phyloP scores from a whole-genome alignment of 2,329 filamentous ascomycete genomes.

The Neoarthrinium moseri region DNA sequence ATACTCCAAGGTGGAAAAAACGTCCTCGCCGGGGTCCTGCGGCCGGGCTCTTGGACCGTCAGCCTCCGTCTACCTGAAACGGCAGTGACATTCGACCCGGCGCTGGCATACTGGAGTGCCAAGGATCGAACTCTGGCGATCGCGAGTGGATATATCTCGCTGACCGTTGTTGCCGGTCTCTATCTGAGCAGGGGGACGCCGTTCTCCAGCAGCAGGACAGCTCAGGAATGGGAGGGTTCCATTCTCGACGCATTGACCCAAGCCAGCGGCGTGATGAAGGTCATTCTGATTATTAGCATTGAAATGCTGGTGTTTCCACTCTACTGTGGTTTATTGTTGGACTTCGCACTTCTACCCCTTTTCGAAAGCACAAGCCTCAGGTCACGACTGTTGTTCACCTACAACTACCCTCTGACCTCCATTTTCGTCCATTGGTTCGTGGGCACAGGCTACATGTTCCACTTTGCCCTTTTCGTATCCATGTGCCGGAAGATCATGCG shows the following conservation, averaged over 20 bases:
- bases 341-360: slow-evolving; percentile 82
- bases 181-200: slow-evolving; percentile 76
- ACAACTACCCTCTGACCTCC: slow-evolving; percentile 79
- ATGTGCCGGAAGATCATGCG: slow-evolving; percentile 99
- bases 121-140: slow-evolving; percentile 71
- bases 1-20: slow-evolving; percentile 25
- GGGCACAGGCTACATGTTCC: slow-evolving; percentile 99
- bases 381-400: slow-evolving; percentile 76
- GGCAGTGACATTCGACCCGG: slow-evolving; percentile 45
- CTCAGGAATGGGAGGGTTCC: slow-evolving; percentile 69
- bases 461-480: slow-evolving; percentile 96
- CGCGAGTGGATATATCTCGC: slow-evolving; percentile 74
- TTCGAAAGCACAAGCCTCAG: slow-evolving; percentile 79
- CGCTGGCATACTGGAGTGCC: slow-evolving; percentile 65
- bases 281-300: slow-evolving; percentile 96
- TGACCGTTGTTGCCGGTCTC: slow-evolving; percentile 71
- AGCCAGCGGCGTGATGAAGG: slow-evolving; percentile 95
- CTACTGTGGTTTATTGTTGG: slow-evolving; percentile 90
- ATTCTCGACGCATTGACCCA: slow-evolving; percentile 84
- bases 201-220: slow-evolving; percentile 56
- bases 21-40: slow-evolving; percentile 35
- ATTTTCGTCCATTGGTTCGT: slow-evolving; percentile 99
- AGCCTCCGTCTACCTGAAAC: slow-evolving; percentile 46
- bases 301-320: slow-evolving; percentile 98
- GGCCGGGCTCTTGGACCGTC: slow-evolving; percentile 58